Evolutionary conservation across 345 rosid genomes (phyloP).

Genomic region (Lagerstroemia speciosa): DNA sequence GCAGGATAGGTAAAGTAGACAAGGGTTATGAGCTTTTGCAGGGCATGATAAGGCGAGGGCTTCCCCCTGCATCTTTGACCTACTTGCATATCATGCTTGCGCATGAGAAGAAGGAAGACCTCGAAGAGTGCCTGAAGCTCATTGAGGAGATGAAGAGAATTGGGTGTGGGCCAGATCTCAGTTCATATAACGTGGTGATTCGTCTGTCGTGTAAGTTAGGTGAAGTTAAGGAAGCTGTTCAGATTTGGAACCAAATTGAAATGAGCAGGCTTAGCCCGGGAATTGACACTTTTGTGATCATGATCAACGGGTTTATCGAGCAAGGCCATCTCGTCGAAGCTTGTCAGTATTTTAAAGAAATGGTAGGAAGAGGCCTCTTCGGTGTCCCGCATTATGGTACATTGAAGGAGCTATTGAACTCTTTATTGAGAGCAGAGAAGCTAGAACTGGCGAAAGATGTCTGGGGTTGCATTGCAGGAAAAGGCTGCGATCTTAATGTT

Average conservation of each 20-base stretch:
- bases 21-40: conserved; percentile 53
- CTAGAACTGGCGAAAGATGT: conserved; percentile 75
- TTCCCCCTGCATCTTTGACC: conserved; percentile 44
- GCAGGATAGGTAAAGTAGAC: conserved; percentile 58
- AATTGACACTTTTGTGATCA: conserved; percentile 59
- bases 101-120: conserved; percentile 65
- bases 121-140: conserved; percentile 60
- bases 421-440: conserved; percentile 57
- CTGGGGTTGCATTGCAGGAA: conserved; percentile 59
- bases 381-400: conserved; percentile 59
- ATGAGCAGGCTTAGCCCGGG: conserved; percentile 56
- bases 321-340: conserved; percentile 60
- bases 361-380: conserved; percentile 67
- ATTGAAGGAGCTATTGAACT: conserved; percentile 55
- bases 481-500: conserved; percentile 67
- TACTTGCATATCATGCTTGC: conserved; percentile 72
- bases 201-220: conserved; percentile 77
- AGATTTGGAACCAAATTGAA: conserved; percentile 74
- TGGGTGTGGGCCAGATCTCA: conserved; percentile 50
- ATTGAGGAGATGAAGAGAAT: conserved; percentile 46
- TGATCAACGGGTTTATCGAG: conserved; percentile 59
- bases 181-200: conserved; percentile 51
- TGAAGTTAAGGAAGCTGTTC: conserved; percentile 46
- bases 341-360: conserved; percentile 64
- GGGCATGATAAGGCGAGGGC: conserved; percentile 47